Conservation (phyloP, 495 filamentous ascomycete genomes). For the Xylaria telfairii region DNA sequence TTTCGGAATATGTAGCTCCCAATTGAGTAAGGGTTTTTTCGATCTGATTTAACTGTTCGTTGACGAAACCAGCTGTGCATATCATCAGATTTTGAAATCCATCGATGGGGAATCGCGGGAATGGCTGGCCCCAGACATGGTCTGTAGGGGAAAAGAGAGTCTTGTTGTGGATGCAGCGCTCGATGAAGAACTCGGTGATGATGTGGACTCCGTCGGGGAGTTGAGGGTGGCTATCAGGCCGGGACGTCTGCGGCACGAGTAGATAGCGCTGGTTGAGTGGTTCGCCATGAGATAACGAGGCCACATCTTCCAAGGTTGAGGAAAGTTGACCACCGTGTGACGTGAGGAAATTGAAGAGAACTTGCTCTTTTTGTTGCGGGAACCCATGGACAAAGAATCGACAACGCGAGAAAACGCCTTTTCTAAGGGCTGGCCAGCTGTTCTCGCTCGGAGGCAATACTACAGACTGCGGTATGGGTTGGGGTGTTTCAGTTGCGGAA, state of each 20-base stretch:
- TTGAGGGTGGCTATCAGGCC: constrained; percentile 46
- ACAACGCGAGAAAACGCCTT: constrained; percentile 59
- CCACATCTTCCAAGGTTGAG: constrained; percentile 50
- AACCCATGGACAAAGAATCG: constrained; percentile 74
- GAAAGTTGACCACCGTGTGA: constrained; percentile 54
- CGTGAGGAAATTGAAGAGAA: constrained; percentile 51
- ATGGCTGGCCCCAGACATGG: constrained; percentile 76
- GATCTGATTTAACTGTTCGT: constrained; percentile 85
- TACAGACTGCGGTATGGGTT: constrained; percentile 25
- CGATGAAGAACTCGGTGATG: constrained; percentile 93
- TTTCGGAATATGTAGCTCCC: constrained; percentile 79
- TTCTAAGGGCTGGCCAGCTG: constrained; percentile 16
- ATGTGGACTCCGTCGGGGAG: constrained; percentile 50
- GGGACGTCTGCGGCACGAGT: constrained; percentile 56
- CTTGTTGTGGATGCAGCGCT: constrained; percentile 81
- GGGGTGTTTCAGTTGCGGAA: constrained; percentile 6
- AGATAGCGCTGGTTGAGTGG: constrained; percentile 46
- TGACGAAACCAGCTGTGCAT: constrained; percentile 80
- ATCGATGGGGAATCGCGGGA: constrained; percentile 69
- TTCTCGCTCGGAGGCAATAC: constrained; percentile 18
- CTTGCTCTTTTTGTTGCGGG: constrained; percentile 43
- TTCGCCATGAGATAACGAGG: constrained; percentile 35
- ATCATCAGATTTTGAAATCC: constrained; percentile 72
- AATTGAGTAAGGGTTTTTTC: constrained; percentile 75
- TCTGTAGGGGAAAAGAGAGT: constrained; percentile 70